A percentile compares a stretch with the other conserved stretches of the same genome.
Conservation (phyloP, 225 moss, liverwort and hornwort genomes). For the Bryum argenteum region DNA sequence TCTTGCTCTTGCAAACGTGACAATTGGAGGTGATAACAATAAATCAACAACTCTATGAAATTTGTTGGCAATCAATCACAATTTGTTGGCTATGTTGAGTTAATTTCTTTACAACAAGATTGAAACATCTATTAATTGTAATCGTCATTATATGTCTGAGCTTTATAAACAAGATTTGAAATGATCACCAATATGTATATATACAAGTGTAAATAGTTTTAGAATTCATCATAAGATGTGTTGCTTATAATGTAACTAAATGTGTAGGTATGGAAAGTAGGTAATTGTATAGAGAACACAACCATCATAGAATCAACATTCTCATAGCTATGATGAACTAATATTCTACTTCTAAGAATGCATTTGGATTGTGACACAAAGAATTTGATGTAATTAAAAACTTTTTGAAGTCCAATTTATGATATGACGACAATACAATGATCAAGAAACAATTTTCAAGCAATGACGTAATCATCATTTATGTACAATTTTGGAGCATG, state of each 20-base stretch:
- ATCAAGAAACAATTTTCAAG: not conserved
- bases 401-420: not conserved
- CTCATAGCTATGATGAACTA: not conserved
- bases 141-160: not conserved
- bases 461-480: not conserved
- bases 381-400: not conserved
- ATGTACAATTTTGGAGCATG: not conserved
- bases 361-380: not conserved
- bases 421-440: not conserved
- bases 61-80: not conserved
- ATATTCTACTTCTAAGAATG: not conserved
- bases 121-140: not conserved
- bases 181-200: not conserved
- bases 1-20: not conserved
- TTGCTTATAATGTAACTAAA: slow-evolving; percentile 4
- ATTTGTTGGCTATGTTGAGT: not conserved
- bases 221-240: not conserved
- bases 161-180: not conserved
- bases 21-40: not conserved
- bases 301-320: not conserved
- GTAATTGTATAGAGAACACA: not conserved
- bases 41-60: not conserved
- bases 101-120: not conserved
- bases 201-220: too few species aligned
- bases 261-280: slow-evolving; percentile 29